Percentiles rank a stretch among this genome's conserved stretches.
Conservation (phyloP, 2,329 filamentous ascomycete species). For the Alternaria consortialis region DNA sequence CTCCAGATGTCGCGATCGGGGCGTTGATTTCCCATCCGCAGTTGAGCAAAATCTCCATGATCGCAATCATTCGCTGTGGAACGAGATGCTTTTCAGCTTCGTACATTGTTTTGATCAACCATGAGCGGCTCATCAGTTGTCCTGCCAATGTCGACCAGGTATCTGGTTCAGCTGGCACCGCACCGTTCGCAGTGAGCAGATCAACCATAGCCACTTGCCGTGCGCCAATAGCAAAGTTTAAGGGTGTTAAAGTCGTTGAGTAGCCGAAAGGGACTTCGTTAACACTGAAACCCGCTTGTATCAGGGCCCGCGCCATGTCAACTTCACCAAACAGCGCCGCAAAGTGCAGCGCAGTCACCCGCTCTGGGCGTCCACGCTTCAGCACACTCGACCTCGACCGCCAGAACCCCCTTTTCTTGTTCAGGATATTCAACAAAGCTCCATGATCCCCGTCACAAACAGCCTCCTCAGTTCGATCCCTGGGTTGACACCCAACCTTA, state of each 20-base stretch:
- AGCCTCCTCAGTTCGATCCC: conserved; percentile 31
- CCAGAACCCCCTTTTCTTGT: conserved; percentile 31
- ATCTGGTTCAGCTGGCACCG: conserved; percentile 28
- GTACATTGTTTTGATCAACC: conserved; percentile 34
- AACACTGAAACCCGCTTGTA: conserved; percentile 26
- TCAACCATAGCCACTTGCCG: conserved; percentile 35
- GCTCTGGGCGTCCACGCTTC: conserved; percentile 28
- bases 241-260: conserved; percentile 26
- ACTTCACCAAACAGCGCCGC: conserved; percentile 37
- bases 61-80: conserved; percentile 22
- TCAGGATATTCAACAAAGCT: conserved; percentile 24
- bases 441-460: conserved; percentile 28
- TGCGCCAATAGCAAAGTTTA: conserved; percentile 35
- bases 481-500: conserved; percentile 32
- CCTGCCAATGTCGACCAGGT: conserved; percentile 33
- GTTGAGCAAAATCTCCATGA: conserved; percentile 26
- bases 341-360: conserved; percentile 36
- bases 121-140: conserved; percentile 33
- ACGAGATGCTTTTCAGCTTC: conserved; percentile 27
- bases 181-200: conserved; percentile 28
- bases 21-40: conserved; percentile 30
- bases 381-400: conserved; percentile 30
- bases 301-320: conserved; percentile 32
- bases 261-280: conserved; percentile 38
- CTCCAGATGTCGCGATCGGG: conserved; percentile 20